These are phyloP conservation scores for Aquilaria sinensis DNA, from an alignment of 345 rosid species.

Conservation along the genomic window DNA sequence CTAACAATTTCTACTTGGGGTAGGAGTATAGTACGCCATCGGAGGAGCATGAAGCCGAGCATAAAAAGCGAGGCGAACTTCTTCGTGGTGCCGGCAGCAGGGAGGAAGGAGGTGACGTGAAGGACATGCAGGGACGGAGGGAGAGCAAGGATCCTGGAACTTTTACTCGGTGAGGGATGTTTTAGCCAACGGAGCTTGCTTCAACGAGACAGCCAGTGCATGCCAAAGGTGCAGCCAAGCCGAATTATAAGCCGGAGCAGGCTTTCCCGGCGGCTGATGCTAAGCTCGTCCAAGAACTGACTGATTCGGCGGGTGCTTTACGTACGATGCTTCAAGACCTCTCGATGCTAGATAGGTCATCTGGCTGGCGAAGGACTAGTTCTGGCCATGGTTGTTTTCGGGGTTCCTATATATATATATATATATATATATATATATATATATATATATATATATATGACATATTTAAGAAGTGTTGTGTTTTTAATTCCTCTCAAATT, in stretches of 20 bases:
- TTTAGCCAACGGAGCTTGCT: slow-evolving; percentile 61
- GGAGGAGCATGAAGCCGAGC: slow-evolving; percentile 76
- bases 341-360: slow-evolving; percentile 14
- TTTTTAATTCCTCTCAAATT: no score
- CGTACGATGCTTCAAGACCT: slow-evolving; percentile 30
- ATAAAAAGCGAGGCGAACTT: slow-evolving; percentile 71
- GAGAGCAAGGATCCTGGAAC: slow-evolving; percentile 36
- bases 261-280: slow-evolving; percentile 42
- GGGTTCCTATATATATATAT: no score
- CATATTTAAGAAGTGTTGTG: no score
- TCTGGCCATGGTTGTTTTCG: no score
- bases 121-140: slow-evolving; percentile 21
- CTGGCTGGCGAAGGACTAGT: no score
- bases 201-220: slow-evolving; percentile 17
- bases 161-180: slow-evolving; percentile 49
- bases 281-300: slow-evolving; percentile 28
- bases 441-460: no score
- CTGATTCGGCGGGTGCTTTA: slow-evolving; percentile 48
- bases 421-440: no score
- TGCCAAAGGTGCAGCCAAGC: slow-evolving; percentile 43
- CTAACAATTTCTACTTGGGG: slow-evolving; percentile 69
- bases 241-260: slow-evolving; percentile 34
- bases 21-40: slow-evolving; percentile 70
- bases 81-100: slow-evolving; percentile 50
- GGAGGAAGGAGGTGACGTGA: slow-evolving; percentile 60